Percentiles rank a stretch among this genome's conserved stretches.
phyloP scores from a whole-genome alignment of 179 eudicot species.

The Kewa caespitosa region DNA sequence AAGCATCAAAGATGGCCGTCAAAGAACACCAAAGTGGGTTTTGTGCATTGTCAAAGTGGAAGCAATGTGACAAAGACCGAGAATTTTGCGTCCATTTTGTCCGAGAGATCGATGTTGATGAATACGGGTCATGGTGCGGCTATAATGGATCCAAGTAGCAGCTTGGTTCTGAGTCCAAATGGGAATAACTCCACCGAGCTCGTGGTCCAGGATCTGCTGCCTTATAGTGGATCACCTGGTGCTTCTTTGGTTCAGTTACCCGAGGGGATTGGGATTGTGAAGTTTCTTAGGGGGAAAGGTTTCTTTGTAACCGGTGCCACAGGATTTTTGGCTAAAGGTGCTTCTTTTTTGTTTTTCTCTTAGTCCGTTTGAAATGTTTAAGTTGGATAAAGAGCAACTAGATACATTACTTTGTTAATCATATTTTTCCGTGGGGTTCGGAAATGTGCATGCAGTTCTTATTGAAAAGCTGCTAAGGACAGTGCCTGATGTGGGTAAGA shows the following conservation, averaged over 20 bases:
- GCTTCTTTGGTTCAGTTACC: constrained; percentile 40
- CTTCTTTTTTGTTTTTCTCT: not conserved
- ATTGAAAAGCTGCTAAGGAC: constrained; percentile 90
- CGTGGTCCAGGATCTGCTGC: constrained; percentile 47
- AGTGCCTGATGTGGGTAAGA: constrained; percentile 84
- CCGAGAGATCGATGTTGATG: constrained; percentile 52
- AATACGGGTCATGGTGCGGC: constrained; percentile 35
- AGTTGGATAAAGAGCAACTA: not conserved
- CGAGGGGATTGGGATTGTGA: constrained; percentile 72
- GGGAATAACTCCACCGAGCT: constrained; percentile 41
- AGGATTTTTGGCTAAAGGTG: constrained; percentile 95
- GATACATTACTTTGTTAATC: not conserved
- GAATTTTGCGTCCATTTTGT: constrained; percentile 46
- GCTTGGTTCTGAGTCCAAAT: constrained; percentile 52
- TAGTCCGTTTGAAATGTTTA: not conserved
- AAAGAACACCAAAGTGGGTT: constrained; percentile 34
- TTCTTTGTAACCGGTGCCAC: constrained; percentile 91
- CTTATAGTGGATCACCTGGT: constrained; percentile 34
- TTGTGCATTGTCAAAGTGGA: constrained; percentile 50
- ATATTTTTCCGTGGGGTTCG: constrained; percentile 1
- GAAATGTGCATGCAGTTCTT: constrained; percentile 51
- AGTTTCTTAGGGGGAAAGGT: constrained; percentile 65
- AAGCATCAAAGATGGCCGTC: constrained; percentile 28
- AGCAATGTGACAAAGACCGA: constrained; percentile 46
- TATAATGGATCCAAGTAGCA: constrained; percentile 45